Percentiles rank a stretch among this genome's conserved stretches.
Conservation (phyloP, 2,329 filamentous ascomycete genomes). For the Arthrobotrys sinensis region DNA sequence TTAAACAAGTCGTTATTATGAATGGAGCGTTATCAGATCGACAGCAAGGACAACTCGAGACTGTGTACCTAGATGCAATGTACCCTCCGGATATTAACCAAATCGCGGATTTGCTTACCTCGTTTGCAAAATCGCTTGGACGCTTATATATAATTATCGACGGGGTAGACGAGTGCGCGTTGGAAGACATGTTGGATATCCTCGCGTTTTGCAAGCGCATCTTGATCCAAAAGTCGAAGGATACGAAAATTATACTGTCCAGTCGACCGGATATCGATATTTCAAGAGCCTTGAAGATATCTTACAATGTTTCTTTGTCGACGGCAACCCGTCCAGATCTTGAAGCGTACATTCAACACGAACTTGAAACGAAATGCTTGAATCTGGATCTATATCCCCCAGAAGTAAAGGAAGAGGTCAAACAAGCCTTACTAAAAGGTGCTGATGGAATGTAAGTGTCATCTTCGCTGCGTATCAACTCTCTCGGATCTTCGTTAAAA, state of each 20-base stretch:
- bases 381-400: constrained; percentile 61
- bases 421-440: constrained; percentile 63
- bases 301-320: constrained; percentile 60
- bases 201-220: constrained; percentile 25
- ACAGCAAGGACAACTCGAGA: constrained; percentile 32
- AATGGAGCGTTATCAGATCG: not conserved
- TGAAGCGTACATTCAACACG: constrained; percentile 60
- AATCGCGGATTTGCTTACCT: constrained; percentile 19
- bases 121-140: not conserved
- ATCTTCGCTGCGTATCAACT: too few species aligned
- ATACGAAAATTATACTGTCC: constrained; percentile 64
- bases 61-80: constrained; percentile 21
- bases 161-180: constrained; percentile 61
- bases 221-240: not conserved
- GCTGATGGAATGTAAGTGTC: constrained; percentile 67
- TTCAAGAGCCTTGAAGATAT: constrained; percentile 26
- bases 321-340: constrained; percentile 62
- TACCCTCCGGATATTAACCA: constrained; percentile 43
- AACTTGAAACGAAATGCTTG: constrained; percentile 54
- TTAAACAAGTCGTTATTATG: constrained; percentile 60
- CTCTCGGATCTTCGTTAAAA: too few species aligned
- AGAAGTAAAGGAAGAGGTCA: constrained; percentile 64
- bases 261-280: constrained; percentile 64
- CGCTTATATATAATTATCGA: constrained; percentile 60
- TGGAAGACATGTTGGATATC: constrained; percentile 40